These are phyloP conservation scores for Colletotrichum noveboracense DNA, from an alignment of 2,329 filamentous ascomycete genomes.

Conservation along the genomic window DNA sequence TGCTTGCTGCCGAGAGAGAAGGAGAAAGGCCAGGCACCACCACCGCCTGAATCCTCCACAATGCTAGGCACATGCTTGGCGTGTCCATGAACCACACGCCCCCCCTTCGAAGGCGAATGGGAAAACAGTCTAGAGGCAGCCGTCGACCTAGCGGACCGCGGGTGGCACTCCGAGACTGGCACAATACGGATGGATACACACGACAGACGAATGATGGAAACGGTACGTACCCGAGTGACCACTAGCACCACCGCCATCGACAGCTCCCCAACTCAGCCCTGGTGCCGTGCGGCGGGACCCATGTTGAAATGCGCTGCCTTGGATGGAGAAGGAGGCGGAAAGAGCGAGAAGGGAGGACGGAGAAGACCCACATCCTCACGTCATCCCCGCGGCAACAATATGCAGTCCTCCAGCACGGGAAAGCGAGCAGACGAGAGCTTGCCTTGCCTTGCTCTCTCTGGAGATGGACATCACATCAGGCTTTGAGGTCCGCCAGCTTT, in stretches of 20 bases:
- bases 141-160: not conserved
- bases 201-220: not conserved
- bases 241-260: not conserved
- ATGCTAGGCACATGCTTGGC: conserved; percentile 5
- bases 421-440: not conserved
- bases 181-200: not conserved
- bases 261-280: not conserved
- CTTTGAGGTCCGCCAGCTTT: not conserved
- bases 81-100: not conserved
- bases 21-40: not conserved
- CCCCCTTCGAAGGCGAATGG: not conserved
- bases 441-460: not conserved
- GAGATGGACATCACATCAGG: not conserved
- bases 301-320: not conserved
- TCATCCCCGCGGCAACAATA: conserved; percentile 13
- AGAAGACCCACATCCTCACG: conserved; percentile 10
- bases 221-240: not conserved
- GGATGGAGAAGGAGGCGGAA: not conserved
- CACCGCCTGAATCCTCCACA: conserved; percentile 8
- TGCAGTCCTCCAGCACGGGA: not conserved
- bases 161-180: conserved; percentile 19
- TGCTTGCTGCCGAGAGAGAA: conserved; percentile 3
- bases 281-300: not conserved
- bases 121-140: not conserved
- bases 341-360: not conserved